Base-by-base conservation (phyloP, 2,329 filamentous ascomycete species). In the Fusarium albosuccineum region DNA sequence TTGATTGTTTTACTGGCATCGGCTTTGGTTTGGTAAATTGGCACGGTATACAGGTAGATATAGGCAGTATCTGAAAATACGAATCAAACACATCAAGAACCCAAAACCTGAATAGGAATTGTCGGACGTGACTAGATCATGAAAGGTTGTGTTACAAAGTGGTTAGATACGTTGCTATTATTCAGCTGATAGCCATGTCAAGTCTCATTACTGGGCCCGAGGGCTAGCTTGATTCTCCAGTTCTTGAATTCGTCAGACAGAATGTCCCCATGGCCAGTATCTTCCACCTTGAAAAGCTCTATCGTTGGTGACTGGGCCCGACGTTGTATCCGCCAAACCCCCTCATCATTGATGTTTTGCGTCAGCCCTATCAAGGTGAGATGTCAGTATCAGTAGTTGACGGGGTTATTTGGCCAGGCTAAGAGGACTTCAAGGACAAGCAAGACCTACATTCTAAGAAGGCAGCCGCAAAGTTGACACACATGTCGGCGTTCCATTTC, bases 401-500 rank as follows among this genome's bases (percentile, higher is more conserved):
- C 16, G n/a, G 6, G 4, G 1, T 27, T 16, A 22, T 16, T 26
- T n/a, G 9, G 6, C 8, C 40, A 9, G n/a, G 13, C 27, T 11
- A 17, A 22, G n/a, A 54, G 36, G 9, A 50, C 27, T 53, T 22
- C 22, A 22, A 22, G 22, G 22, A 22, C 22, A 22, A 22, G 22
- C 22, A 22, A 26, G 60, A 78, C 89, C 79, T 78, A 93, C 92
- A 97, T 8, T 90, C 89, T 14, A 98, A 79, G 70, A 98, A 92
- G 1, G 81, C 84, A 2, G 87, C 89, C 2, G 93, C 89, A 80
- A 97, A 97, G 71, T 97, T 97, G 74, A 98, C 96, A 75, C 94
- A 97, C 69, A 92, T 87, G 75, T 97, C 95, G 16, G 93, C 95
- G 80, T 98, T 92, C 96, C 96, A 99, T 46, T 86, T 87, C 3